Evolutionary conservation across 345 rosid genomes (phyloP), one percentile per base, ranked within the genome.

Genomic region (Salix dunnii): DNA sequence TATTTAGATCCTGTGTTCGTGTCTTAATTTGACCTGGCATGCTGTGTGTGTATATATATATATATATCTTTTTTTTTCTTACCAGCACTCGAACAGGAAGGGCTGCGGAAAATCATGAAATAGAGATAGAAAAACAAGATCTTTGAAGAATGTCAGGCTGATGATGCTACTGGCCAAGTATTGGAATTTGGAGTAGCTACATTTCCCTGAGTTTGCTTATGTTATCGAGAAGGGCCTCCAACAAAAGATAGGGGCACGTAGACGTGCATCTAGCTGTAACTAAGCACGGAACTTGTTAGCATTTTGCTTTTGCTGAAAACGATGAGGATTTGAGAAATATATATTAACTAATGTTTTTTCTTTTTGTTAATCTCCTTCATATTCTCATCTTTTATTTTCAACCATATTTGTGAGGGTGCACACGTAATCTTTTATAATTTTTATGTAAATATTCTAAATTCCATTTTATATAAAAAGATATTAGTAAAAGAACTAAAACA

Each of bases 21-120:
- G 72, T 35, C 33, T 27, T 46, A 25, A 69, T 72, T 49, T 66
- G 12, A 35, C 71, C 35, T 23, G 25, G 60, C 25, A 17, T 71
- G 36, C 23, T 61, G 25, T 14, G 55, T 42, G 8, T 8, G 10
- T 10, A 10, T 7, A 7, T 7, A 1, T 7, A 36, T 2, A 40
- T 2, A 10, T 8, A 30, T 30, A 2, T 30, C 2, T 30, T 21
- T 18, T 28, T 30, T 14, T 64, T 14, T 16, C 40, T 71, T 70
- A 25, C 67, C 82, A 83, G 83, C 74, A 60, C 42, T 25, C 68
- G 35, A 61, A 43, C 63, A 21, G 79, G 72, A 49, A 74, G 71
- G 48, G 61, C 30, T 21, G 23, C 48, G 51, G 31, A 6, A 10
- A 28, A 23, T 72, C 65, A 68, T 53, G 63, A 72, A 31, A 14